Base-by-base conservation (phyloP, 345 rosid species). In the Balakata baccata region DNA sequence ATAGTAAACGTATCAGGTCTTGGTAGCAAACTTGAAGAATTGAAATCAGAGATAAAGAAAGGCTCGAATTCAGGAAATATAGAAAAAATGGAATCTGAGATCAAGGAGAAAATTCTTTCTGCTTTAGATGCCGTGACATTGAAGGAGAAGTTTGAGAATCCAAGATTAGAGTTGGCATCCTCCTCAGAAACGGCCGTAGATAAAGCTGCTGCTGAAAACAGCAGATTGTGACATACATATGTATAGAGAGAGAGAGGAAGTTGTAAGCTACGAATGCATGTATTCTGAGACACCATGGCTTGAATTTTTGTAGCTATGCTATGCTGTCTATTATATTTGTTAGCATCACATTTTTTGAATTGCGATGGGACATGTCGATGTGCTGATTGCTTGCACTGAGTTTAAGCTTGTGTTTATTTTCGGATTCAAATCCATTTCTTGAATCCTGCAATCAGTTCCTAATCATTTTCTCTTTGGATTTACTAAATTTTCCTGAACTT, bases 111-210 rank as follows among this genome's bases (percentile, higher is more conserved):
- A 52, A 79, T 80, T 38, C 67, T 76, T 23, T 58, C 75, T 49
- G 81, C 82, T 63, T 64, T 83, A 79, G 75, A 86, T 47, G 25
- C 60, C 60, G 56, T 39, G 8, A 54, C 62, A 54, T 59, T 76
- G 69, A 81, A 81, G 76, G 81, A 79, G 34, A 78, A 80, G 72
- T 69, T 79, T 76, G 89, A 81, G 79, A 76, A 80, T 58, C 41
- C 76, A 50, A 77, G 68, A 51, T 34, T 12, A 43, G 81, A 78
- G 29, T 61, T 72, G 22, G 67, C 53, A 67, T 75, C 83, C 37
- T 54, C 70, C 57, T 49, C n/a, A 10, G 82, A 74, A 52, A 50
- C 41, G 46, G 45, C 52, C 5, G 49, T 58, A n/a, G 78, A 75
- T 37, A 68, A 67, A 17, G 71, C 75, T 61, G 51, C 60, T 0